These are phyloP conservation scores for Brassica carinata DNA, from an alignment of 345 rosid species.

Conservation along the genomic window DNA sequence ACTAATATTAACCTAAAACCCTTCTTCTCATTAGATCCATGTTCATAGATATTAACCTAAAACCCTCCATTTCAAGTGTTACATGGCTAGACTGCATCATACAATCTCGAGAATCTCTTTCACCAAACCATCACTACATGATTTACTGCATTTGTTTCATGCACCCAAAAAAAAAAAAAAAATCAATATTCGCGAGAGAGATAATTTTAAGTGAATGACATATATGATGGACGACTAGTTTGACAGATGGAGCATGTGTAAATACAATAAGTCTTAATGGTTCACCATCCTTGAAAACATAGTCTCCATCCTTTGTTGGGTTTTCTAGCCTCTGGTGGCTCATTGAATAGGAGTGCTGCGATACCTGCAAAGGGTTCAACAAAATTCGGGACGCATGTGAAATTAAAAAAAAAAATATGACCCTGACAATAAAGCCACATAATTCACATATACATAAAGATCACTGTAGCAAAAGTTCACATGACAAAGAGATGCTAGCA, in stretches of 20 bases:
- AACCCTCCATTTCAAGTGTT: not conserved
- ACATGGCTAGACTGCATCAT: constrained; percentile 1
- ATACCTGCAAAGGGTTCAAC: constrained; percentile 53
- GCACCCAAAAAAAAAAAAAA: not conserved
- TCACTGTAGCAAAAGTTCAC: not conserved
- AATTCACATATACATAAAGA: not conserved
- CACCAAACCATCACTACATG: constrained; percentile 4
- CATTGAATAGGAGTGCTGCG: constrained; percentile 66
- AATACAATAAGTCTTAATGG: not conserved
- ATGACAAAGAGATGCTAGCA: not conserved
- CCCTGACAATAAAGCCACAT: not conserved
- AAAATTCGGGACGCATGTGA: constrained; percentile 1
- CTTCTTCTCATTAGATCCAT: constrained; percentile 28
- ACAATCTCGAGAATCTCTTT: constrained; percentile 1
- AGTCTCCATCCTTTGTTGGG: constrained; percentile 51
- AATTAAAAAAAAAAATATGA: not conserved
- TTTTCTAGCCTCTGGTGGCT: constrained; percentile 92
- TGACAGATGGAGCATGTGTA: not conserved
- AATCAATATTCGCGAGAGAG: not conserved
- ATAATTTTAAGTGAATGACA: not conserved
- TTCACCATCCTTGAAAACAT: not conserved
- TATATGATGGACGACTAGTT: constrained; percentile 15
- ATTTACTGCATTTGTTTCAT: constrained; percentile 2
- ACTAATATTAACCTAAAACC: constrained; percentile 13
- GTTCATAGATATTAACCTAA: not conserved